Evolutionary conservation across 352 stramenopile species (phyloP), one percentile per base, ranked within the genome.

Genomic region (Pythium graminicola): DNA sequence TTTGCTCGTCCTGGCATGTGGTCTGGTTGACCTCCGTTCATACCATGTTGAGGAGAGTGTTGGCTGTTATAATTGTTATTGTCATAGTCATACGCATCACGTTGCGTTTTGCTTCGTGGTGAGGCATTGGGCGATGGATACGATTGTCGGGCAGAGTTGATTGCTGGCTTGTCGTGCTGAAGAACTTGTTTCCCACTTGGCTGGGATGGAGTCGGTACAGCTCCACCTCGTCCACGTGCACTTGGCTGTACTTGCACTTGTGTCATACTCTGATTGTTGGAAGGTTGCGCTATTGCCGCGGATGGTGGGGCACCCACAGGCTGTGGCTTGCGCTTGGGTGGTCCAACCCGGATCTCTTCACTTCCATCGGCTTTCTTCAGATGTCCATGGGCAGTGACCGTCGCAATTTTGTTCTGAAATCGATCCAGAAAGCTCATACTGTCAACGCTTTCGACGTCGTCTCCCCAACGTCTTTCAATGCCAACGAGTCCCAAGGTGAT

Each of bases 371-470:
- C 75, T 36, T 87, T 86, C 52, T 82, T 85, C 8, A 90, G 67
- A 24, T 88, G 80, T 0, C 80, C 79, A 47, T 90, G 79, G 3
- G 78, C 79, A 3, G 77, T 90, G 56, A 93, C 81, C 1, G 79
- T 90, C 44, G 77, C 72, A 45, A 89, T 89, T 64, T 93, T 93
- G 50, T 77, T 73, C 39, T 89, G 78, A 54, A 93, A 93, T 42
- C 81, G 67, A 50, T 89, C 78, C 28, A 90, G 60, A 57, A 93
- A 93, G 65, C 74, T 92, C 81, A 92, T 89, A 5, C n/a, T n/a
- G 11, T 10, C 6, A 1, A 26, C 8, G 9, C 7, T 33, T 47
- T 11, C 32, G 14, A 9, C 16, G 46, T 14, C 19, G 40, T 29
- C 3, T 4, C 14, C 14, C n/a, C n/a, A n/a, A n/a, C n/a, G n/a